phyloP scores from a whole-genome alignment of 352 stramenopile species.

The Thalassiosira ordinaria region DNA sequence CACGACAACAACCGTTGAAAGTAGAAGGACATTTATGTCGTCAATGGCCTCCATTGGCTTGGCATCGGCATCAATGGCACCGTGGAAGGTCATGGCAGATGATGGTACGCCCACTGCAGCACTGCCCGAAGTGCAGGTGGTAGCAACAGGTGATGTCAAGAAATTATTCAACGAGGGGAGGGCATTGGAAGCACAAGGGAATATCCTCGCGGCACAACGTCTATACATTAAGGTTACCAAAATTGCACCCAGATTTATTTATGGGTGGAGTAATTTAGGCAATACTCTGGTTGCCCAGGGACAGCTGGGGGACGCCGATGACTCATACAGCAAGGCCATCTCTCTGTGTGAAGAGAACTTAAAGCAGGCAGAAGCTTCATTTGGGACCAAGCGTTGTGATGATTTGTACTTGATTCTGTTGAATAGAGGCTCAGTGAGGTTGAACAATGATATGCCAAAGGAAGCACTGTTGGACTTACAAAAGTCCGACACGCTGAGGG shows the following conservation, averaged over 20 bases:
- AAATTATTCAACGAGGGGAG: slow-evolving; percentile 81
- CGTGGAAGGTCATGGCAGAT: slow-evolving; percentile 10
- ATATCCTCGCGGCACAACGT: slow-evolving; percentile 80
- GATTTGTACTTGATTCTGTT: slow-evolving; percentile 81
- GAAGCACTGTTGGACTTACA: slow-evolving; percentile 75
- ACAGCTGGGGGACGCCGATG: slow-evolving; percentile 61
- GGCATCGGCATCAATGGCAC: slow-evolving; percentile 6
- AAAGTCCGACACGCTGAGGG: slow-evolving; percentile 60
- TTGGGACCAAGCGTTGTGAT: slow-evolving; percentile 67
- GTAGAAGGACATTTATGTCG: slow-evolving; percentile 35
- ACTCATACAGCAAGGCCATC: slow-evolving; percentile 77
- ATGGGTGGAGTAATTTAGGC: slow-evolving; percentile 79
- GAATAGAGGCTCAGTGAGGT: slow-evolving; percentile 74
- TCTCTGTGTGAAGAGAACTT: slow-evolving; percentile 74
- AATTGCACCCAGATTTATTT: slow-evolving; percentile 81
- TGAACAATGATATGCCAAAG: slow-evolving; percentile 73
- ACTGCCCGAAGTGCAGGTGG: slow-evolving; percentile 31
- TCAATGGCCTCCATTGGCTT: slow-evolving; percentile 35
- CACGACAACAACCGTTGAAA: slow-evolving; percentile 11
- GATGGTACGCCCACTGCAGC: not conserved
- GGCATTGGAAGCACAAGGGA: slow-evolving; percentile 79
- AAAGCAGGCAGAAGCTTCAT: slow-evolving; percentile 48
- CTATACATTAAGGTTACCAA: slow-evolving; percentile 82
- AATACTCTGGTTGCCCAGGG: slow-evolving; percentile 80
- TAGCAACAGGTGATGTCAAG: slow-evolving; percentile 59